A percentile compares a stretch with the other conserved stretches of the same genome.
Conservation (phyloP, 495 filamentous ascomycete species). For the Hypomontagnella monticulosa region DNA sequence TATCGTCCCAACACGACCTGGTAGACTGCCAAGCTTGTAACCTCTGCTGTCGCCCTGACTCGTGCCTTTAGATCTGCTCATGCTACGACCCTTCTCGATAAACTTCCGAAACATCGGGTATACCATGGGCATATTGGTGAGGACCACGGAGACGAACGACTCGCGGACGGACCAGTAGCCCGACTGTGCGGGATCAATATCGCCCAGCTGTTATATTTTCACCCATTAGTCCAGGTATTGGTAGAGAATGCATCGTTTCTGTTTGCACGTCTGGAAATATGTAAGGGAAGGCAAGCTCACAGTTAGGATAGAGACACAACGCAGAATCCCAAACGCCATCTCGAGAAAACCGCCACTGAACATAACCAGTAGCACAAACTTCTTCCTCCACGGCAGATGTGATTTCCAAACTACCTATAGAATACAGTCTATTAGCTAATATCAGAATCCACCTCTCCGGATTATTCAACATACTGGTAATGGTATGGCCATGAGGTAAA, state of each 20-base stretch:
- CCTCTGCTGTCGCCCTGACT: conserved; percentile 27
- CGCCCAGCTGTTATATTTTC: conserved; percentile 40
- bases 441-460: conserved; percentile 7
- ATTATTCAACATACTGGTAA: conserved; percentile 48
- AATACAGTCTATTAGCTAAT: not conserved
- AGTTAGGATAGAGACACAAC: conserved; percentile 66
- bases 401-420: conserved; percentile 64
- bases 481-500: conserved; percentile 66
- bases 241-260: not conserved
- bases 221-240: conserved; percentile 8
- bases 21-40: conserved; percentile 36
- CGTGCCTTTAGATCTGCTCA: conserved; percentile 8
- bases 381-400: conserved; percentile 60
- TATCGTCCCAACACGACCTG: conserved; percentile 27
- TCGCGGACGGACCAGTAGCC: conserved; percentile 72
- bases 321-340: conserved; percentile 67
- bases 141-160: conserved; percentile 68
- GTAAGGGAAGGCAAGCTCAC: conserved; percentile 45
- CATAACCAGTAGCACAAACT: conserved; percentile 63
- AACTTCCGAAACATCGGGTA: conserved; percentile 56
- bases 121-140: conserved; percentile 70
- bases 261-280: too few relatives aligned
- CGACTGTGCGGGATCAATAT: conserved; percentile 61
- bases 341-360: conserved; percentile 69
- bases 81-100: conserved; percentile 46